Evolutionary conservation across 257 asterid species (phyloP).

Genomic region (Solanum bulbocastanum): DNA sequence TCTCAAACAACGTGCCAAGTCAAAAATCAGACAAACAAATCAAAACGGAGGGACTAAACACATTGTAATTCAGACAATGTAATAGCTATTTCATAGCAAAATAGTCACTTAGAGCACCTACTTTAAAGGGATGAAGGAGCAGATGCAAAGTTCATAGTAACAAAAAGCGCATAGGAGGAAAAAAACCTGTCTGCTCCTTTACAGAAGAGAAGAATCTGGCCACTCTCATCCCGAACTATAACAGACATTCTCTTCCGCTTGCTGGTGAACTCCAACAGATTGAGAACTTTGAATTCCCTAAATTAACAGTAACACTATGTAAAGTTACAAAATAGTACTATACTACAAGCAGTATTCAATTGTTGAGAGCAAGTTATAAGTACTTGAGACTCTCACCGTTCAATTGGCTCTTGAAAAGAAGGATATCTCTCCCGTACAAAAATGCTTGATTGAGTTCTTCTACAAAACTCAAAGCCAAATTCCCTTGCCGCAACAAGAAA

Average conservation of each 20-base stretch:
- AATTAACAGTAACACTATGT: background rate
- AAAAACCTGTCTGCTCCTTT: slow-evolving; percentile 94
- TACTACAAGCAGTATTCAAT: background rate
- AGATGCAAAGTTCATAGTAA: background rate
- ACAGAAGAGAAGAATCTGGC: slow-evolving; percentile 75
- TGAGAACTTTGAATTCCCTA: slow-evolving; percentile 90
- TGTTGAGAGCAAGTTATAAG: background rate
- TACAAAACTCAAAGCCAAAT: slow-evolving; percentile 86
- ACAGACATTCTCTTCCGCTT: slow-evolving; percentile 96
- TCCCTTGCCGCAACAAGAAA: slow-evolving; percentile 93
- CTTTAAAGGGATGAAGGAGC: background rate
- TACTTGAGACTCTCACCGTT: slow-evolving; percentile 35
- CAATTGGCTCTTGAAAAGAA: slow-evolving; percentile 53
- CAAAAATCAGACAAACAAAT: background rate
- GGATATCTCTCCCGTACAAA: slow-evolving; percentile 70
- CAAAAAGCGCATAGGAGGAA: slow-evolving; percentile 4
- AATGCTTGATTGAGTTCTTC: slow-evolving; percentile 72
- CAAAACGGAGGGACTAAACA: background rate
- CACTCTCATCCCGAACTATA: slow-evolving; percentile 61
- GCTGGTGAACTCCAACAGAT: slow-evolving; percentile 88
- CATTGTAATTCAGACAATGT: background rate
- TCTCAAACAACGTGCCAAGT: background rate
- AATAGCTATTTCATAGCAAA: background rate
- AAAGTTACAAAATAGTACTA: background rate
- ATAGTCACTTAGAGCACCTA: background rate